Evolutionary conservation across 192 early-diverging fungal species (phyloP).

Genomic region (Funneliformis mosseae): DNA sequence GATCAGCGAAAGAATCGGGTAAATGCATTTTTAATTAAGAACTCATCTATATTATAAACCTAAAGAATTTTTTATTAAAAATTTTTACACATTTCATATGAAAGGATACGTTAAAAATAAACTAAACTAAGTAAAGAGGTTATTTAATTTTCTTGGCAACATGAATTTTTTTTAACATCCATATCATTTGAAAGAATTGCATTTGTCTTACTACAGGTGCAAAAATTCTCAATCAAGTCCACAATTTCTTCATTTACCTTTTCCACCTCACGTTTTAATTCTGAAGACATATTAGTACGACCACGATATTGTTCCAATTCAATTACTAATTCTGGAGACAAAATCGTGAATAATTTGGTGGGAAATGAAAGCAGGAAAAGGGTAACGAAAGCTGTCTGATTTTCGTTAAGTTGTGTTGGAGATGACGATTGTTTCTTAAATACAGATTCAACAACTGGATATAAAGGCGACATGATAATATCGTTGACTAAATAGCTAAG

Average conservation of each 20-base stretch:
- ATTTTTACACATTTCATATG: no score
- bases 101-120: no score
- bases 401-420: constrained; percentile 29
- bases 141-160: no score
- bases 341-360: constrained; percentile 52
- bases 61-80: no score
- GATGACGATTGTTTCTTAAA: constrained; percentile 28
- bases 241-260: constrained; percentile 55
- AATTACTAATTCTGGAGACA: constrained; percentile 50
- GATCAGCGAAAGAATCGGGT: no score
- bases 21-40: no score
- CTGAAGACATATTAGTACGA: constrained; percentile 37
- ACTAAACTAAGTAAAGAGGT: no score
- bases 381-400: constrained; percentile 56
- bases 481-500: constrained; percentile 45
- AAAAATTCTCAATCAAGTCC: constrained; percentile 59
- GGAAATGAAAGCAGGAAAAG: constrained; percentile 65
- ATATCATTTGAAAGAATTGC: constrained; percentile 14
- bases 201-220: constrained; percentile 54
- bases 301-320: constrained; percentile 45
- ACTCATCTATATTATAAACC: no score
- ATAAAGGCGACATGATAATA: constrained; percentile 45
- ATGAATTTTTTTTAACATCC: background rate
- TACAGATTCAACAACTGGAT: constrained; percentile 44
- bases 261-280: constrained; percentile 57